Evolutionary conservation across 2,329 filamentous ascomycete species (phyloP), one percentile per base, ranked within the genome.

Genomic region (Aaosphaeria arxii): DNA sequence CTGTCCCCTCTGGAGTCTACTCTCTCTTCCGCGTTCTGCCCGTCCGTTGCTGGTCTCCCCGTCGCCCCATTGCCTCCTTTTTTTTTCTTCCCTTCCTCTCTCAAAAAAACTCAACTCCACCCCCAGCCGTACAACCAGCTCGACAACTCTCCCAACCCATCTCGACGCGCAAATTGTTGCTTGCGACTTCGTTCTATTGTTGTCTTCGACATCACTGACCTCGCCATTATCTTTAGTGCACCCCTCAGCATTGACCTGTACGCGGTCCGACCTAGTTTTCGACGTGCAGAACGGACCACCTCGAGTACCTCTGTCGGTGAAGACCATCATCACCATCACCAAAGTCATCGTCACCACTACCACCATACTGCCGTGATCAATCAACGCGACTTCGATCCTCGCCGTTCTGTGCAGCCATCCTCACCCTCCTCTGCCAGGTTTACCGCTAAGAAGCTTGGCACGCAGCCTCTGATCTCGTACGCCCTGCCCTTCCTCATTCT

Each of bases 181-280:
- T 50, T 38, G 30, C 41, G 40, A 38, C 45, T 35, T 46, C 2
- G 3, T 31, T 43, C 44, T 48, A 36, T 42, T 33, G 32, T 41
- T 49, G 40, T 50, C 43, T 46, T 39, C 55, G 51, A 61, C 51
- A 36, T 55, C 45, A 49, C 55, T 60, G 58, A 68, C 64, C 60
- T 54, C 17, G 17, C 17, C 17, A 24, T 24, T 24, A 24, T 24
- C 17, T 24, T 24, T 24, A 67, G 66, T 66, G 58, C 59, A 55
- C 60, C 17, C 54, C 51, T 62, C 66, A 50, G 67, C 67, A 70
- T 71, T 71, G 67, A 68, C 67, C 67, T 63, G 53, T 55, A 51
- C 66, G 67, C 61, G 67, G 58, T 62, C 67, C 64, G 61, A 52
- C 55, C 57, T 60, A 53, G 53, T 55, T 51, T 57, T 66, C 53